Conservation (phyloP, 2,329 filamentous ascomycete genomes). For the Aspergillus sp. region DNA sequence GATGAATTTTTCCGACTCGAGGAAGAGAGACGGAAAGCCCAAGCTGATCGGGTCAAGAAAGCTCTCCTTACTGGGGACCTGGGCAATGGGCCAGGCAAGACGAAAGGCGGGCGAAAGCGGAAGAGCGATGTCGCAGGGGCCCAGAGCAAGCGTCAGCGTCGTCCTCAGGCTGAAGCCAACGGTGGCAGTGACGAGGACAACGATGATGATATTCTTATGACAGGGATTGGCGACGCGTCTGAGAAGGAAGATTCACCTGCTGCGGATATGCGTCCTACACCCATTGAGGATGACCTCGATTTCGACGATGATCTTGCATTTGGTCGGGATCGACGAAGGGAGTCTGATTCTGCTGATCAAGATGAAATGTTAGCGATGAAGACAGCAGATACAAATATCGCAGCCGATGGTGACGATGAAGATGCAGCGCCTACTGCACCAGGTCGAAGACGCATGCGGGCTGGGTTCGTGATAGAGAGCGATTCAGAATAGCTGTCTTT, state of each 20-base stretch:
- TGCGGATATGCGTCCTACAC: slow-evolving; percentile 18
- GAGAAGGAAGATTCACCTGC: slow-evolving; percentile 11
- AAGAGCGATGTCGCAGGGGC: slow-evolving; percentile 17
- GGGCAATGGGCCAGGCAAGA: slow-evolving; percentile 20
- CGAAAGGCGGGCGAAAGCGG: slow-evolving; percentile 22
- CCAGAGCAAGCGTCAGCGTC: slow-evolving; percentile 26
- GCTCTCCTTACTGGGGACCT: slow-evolving; percentile 39
- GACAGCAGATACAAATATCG: background rate
- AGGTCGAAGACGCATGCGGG: slow-evolving; percentile 29
- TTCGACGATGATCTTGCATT: slow-evolving; percentile 31
- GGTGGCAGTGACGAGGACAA: slow-evolving; percentile 21
- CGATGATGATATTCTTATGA: slow-evolving; percentile 28
- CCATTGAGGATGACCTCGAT: slow-evolving; percentile 25
- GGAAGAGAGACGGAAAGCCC: slow-evolving; percentile 56
- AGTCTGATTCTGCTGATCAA: slow-evolving; percentile 4
- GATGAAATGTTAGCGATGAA: slow-evolving; percentile 3
- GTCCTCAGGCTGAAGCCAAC: slow-evolving; percentile 6
- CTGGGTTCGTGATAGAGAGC: slow-evolving; percentile 38
- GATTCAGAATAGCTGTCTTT: slow-evolving; percentile 33
- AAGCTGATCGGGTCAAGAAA: slow-evolving; percentile 43
- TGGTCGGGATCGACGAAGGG: slow-evolving; percentile 18
- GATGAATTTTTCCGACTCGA: slow-evolving; percentile 72
- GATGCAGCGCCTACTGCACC: slow-evolving; percentile 22
- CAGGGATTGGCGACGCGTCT: slow-evolving; percentile 11
- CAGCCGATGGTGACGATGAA: slow-evolving; percentile 25